Base-by-base conservation (phyloP, 805 yeast genomes). In the Nakazawaea wickerhamii region DNA sequence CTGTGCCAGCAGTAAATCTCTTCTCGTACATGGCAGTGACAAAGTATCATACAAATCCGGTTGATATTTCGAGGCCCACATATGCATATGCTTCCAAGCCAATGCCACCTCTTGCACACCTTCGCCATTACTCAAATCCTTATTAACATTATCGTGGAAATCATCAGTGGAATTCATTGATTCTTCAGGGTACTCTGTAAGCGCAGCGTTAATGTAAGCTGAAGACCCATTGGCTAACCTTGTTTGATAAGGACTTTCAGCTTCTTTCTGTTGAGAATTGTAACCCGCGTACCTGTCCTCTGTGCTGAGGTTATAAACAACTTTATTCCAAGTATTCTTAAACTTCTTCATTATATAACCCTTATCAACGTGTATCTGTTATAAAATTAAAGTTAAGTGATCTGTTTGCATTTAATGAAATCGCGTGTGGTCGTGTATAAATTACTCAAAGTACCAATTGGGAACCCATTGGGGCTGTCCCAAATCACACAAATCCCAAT, bases 71-170 rank as follows among this genome's bases (percentile, higher is more conserved):
- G 35, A 70, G 5, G 85, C 67, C 95, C 93, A 87, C 28, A 75
- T 67, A 50, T 81, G 84, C 48, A 88, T 83, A 53, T 85, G 89
- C 51, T 83, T 71, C 95, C 96, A 87, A 3, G 95, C 85, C 21
- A 79, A 72, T 28, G 82, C 69, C 1, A 75, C 70, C 48, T 87
- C 91, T 44, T 86, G 79, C n/a, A 79, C 79, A 28, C 93, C 91
- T 35, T 41, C 47, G 3, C 30, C 40, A 23, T 38, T 23, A 18
- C 36, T 33, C 32, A 35, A 11, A 13, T 35, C 43, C 18, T 76
- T 83, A 14, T 54, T 49, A 48, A 68, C 48, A 42, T 61, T 40
- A 61, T 53, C 40, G 5, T 59, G 64, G 48, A 59, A 54, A 20
- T 58, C 59, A 11, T 55, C 55, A 15, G 50, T 52, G 19, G 50